Base-by-base conservation (phyloP, 345 rosid genomes). In the Salix arbutifolia region DNA sequence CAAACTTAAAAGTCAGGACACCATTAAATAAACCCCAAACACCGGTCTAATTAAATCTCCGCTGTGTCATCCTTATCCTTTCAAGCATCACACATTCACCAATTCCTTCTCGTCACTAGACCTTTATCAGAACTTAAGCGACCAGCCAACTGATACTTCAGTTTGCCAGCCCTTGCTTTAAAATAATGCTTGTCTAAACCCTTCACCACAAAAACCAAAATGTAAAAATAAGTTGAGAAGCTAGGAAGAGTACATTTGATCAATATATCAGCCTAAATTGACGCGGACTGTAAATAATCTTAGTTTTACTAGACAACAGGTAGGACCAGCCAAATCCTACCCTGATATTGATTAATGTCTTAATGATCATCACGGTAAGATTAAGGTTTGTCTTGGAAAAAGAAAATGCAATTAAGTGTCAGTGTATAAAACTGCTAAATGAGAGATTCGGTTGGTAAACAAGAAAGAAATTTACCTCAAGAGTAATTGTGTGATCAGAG, bases 401-500 rank as follows among this genome's bases (percentile, higher is more conserved):
- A n/a, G 13, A 31, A 72, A 19, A 53, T 38, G 21, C 19, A 28
- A 10, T 5, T 44, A 6, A 46, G 23, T 6, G n/a, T 31, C 37
- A 31, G 23, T 65, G 11, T 65, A 33, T 18, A 14, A 62, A 62
- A 62, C 35, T 62, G 37, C 67, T 62, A 62, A 62, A 46, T 46
- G 5, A 12, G 50, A 46, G 50, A 46, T 46, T 46, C 5, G 18
- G 50, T 14, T 46, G 50, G 50, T 46, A 12, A 46, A 40, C 19
- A 8, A 8, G 58, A 44, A 52, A 65, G 65, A 60, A 70, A 52
- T 38, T 77, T 77, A 89, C 95, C 90, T 88, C 89, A 38, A 91
- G 88, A 40, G 95, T 89, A 68, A 91, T 86, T 73, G 95, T 91
- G 74, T 91, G 95, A 79, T 91, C 91, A 37, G 93, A 91, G 28